phyloP scores from a whole-genome alignment of 2,329 filamentous ascomycete species.

The Aureobasidium pullulans region DNA sequence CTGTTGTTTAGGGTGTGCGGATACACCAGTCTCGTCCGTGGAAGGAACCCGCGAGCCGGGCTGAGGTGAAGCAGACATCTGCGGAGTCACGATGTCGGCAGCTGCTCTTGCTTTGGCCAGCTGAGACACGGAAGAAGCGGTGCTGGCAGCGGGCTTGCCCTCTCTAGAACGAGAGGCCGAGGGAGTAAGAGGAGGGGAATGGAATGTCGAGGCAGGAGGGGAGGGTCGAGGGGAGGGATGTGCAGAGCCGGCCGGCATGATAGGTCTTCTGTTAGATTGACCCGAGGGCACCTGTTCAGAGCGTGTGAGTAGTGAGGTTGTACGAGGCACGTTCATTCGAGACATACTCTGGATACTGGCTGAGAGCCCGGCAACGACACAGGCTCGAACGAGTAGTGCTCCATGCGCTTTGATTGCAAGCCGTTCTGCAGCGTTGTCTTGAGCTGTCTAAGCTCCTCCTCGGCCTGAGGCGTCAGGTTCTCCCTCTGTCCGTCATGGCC shows the following conservation, averaged over 20 bases:
- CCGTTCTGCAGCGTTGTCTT: slow-evolving; percentile 66
- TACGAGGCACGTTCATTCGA: not conserved
- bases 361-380: slow-evolving; percentile 84
- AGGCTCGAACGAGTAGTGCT: slow-evolving; percentile 82
- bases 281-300: slow-evolving; percentile 41
- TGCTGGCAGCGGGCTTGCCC: slow-evolving; percentile 29
- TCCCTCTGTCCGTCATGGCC: slow-evolving; percentile 20
- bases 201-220: slow-evolving; percentile 62
- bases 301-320: slow-evolving; percentile 22
- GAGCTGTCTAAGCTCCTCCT: slow-evolving; percentile 62
- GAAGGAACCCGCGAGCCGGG: slow-evolving; percentile 33
- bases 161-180: slow-evolving; percentile 63
- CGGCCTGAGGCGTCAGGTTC: slow-evolving; percentile 31
- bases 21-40: slow-evolving; percentile 35
- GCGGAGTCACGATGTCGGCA: slow-evolving; percentile 57
- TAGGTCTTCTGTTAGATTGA: slow-evolving; percentile 29
- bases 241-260: slow-evolving; percentile 34
- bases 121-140: slow-evolving; percentile 15
- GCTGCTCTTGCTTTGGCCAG: slow-evolving; percentile 32
- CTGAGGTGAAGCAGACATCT: slow-evolving; percentile 37
- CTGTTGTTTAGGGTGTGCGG: slow-evolving; percentile 41
- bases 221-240: slow-evolving; percentile 61
- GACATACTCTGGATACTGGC: slow-evolving; percentile 71
- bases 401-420: slow-evolving; percentile 75
- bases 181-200: slow-evolving; percentile 84